Evolutionary conservation across 768 basidiomycete genomes (phyloP).

Genomic region (Rhodotorula graminis): DNA sequence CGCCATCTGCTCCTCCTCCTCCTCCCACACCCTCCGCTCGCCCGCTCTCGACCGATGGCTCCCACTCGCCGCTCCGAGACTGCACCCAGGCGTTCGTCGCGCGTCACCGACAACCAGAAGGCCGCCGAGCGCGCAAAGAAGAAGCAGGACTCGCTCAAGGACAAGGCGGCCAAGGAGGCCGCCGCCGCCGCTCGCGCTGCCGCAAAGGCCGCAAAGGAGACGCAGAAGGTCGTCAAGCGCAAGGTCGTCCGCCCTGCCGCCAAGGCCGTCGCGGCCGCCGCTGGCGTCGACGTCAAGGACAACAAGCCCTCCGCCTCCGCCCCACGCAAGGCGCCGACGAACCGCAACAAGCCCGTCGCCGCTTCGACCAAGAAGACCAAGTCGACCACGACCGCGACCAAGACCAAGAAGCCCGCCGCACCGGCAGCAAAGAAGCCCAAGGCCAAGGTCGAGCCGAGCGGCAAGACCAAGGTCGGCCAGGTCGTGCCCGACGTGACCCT

Average conservation of each 20-base stretch:
- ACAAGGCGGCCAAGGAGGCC: background rate
- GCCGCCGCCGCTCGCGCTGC: too few species aligned
- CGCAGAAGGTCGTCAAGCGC: background rate
- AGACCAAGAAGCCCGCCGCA: background rate
- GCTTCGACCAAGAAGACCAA: background rate
- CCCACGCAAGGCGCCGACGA: background rate
- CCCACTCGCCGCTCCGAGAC: background rate
- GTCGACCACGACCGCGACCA: too few species aligned
- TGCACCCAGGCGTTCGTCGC: slow-evolving; percentile 12
- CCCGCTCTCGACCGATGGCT: slow-evolving; percentile 4
- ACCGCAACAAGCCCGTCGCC: background rate
- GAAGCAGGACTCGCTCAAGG: background rate
- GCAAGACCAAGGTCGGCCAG: slow-evolving; percentile 60
- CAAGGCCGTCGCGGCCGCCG: background rate
- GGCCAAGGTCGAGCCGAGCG: slow-evolving; percentile 23
- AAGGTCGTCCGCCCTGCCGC: background rate
- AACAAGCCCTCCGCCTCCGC: background rate
- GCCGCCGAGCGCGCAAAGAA: background rate
- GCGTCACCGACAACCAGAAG: background rate
- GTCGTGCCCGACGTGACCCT: slow-evolving; percentile 66
- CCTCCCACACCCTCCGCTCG: background rate
- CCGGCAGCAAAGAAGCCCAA: slow-evolving; percentile 11
- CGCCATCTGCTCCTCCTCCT: background rate
- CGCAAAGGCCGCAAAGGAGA: background rate
- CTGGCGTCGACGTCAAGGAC: background rate